Percentiles rank a stretch among this genome's conserved stretches.
phyloP scores from a whole-genome alignment of 345 rosid genomes.

The Dovyalis caffra region DNA sequence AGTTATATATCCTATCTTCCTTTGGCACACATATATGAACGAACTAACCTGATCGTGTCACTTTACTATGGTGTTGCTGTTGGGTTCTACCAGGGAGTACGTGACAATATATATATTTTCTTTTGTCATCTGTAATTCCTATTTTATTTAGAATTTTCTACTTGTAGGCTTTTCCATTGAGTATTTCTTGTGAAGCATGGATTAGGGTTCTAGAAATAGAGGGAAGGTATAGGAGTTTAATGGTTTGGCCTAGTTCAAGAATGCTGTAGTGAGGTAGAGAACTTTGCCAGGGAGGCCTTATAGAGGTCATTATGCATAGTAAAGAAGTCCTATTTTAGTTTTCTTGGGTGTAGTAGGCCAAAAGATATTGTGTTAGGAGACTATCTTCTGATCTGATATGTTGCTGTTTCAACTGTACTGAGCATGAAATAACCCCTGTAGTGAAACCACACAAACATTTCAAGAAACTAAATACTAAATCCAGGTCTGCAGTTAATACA shows the following conservation, averaged over 20 bases:
- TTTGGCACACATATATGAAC: constrained; percentile 34
- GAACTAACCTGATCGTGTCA: constrained; percentile 10
- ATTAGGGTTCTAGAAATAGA: too few species aligned
- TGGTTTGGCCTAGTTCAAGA: too few species aligned
- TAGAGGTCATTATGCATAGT: background rate
- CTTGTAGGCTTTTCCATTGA: too few species aligned
- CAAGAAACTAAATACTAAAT: background rate
- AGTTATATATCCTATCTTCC: constrained; percentile 35
- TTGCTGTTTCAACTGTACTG: background rate
- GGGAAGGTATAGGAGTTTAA: too few species aligned
- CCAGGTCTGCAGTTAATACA: background rate
- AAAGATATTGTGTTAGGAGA: background rate
- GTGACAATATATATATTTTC: too few species aligned
- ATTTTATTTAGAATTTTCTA: too few species aligned
- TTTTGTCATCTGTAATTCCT: too few species aligned
- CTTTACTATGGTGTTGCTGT: constrained; percentile 17
- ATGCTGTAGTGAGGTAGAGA: too few species aligned
- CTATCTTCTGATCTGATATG: background rate
- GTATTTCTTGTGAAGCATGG: too few species aligned
- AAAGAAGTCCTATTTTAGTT: background rate
- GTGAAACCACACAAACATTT: too few species aligned
- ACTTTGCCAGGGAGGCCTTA: too few species aligned
- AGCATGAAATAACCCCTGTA: background rate
- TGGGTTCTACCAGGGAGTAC: constrained; percentile 31
- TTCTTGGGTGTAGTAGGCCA: background rate